A percentile compares a stretch with the other conserved stretches of the same genome.
phyloP scores from a whole-genome alignment of 2,329 filamentous ascomycete species.

The Lomentospora prolificans region DNA sequence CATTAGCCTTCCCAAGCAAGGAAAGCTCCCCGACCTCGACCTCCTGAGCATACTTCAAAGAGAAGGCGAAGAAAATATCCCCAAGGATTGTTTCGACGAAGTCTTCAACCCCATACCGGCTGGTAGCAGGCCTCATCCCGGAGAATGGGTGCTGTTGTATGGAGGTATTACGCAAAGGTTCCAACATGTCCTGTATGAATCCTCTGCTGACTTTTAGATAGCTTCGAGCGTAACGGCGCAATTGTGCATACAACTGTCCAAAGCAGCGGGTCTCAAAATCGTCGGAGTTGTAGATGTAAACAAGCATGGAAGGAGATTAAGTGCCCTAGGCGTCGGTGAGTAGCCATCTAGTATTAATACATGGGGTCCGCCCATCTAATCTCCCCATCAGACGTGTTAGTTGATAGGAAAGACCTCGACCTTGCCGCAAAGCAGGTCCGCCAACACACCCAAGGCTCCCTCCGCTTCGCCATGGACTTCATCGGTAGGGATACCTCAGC shows the following conservation, averaged over 20 bases:
- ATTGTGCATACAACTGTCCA: slow-evolving; percentile 57
- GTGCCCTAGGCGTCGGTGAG: slow-evolving; percentile 6
- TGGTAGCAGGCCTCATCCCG: not conserved
- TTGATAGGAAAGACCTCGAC: slow-evolving; percentile 56
- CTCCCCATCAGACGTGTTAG: slow-evolving; percentile 50
- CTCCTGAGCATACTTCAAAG: not conserved
- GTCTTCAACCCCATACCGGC: slow-evolving; percentile 2
- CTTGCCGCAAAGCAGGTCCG: slow-evolving; percentile 58
- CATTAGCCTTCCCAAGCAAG: slow-evolving; percentile 42
- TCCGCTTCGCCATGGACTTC: slow-evolving; percentile 62
- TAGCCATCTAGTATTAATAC: slow-evolving; percentile 34
- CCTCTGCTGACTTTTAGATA: not conserved
- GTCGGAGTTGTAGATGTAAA: slow-evolving; percentile 57
- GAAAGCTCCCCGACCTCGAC: slow-evolving; percentile 1
- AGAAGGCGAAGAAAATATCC: not conserved
- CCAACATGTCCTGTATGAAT: not conserved
- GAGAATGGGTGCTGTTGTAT: slow-evolving; percentile 8
- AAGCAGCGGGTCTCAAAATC: slow-evolving; percentile 53
- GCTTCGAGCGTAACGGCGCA: slow-evolving; percentile 43
- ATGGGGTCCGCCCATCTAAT: slow-evolving; percentile 15
- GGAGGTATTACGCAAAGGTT: no score
- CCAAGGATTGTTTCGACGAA: slow-evolving; percentile 5
- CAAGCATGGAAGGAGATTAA: slow-evolving; percentile 42
- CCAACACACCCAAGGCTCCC: slow-evolving; percentile 42
- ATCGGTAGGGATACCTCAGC: slow-evolving; percentile 54